Conservation (phyloP, 805 yeast species). For the Candida ficus region DNA sequence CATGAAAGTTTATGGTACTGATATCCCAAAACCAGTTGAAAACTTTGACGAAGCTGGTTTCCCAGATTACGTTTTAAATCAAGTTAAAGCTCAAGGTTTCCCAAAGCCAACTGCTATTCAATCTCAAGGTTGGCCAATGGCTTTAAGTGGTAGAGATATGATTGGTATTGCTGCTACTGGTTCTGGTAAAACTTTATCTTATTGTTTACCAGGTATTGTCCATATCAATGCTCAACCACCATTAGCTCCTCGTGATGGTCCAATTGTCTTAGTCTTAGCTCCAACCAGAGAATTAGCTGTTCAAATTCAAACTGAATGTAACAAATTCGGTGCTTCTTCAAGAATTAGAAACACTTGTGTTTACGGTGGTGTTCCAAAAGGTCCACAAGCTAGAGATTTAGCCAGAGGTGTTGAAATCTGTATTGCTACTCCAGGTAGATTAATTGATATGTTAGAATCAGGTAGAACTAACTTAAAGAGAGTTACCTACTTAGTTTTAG, state of each 20-base stretch:
- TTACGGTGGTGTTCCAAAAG: slow-evolving; percentile 99
- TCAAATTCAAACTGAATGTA: slow-evolving; percentile 93
- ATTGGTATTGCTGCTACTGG: slow-evolving; percentile 99
- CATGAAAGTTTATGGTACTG: slow-evolving; percentile 78
- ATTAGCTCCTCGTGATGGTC: slow-evolving; percentile 92
- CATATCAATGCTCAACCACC: slow-evolving; percentile 98
- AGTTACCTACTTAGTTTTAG: slow-evolving; percentile 94
- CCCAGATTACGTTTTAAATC: slow-evolving; percentile 87
- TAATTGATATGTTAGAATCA: slow-evolving; percentile 93
- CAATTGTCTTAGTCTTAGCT: slow-evolving; percentile 90
- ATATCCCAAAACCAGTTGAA: slow-evolving; percentile 93
- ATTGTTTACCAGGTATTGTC: slow-evolving; percentile 94
- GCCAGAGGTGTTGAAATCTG: slow-evolving; percentile 92
- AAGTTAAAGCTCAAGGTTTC: slow-evolving; percentile 89
- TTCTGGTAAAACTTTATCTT: slow-evolving; percentile 96
- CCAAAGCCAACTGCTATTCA: slow-evolving; percentile 94
- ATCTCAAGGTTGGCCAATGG: slow-evolving; percentile 99
- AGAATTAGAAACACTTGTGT: slow-evolving; percentile 96
- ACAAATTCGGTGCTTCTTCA: slow-evolving; percentile 87
- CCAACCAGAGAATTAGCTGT: slow-evolving; percentile 99
- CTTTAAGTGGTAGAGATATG: slow-evolving; percentile 97
- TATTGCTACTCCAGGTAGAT: slow-evolving; percentile 99
- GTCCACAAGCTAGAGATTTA: slow-evolving; percentile 95
- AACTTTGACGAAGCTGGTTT: slow-evolving; percentile 95
- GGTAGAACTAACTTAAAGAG: slow-evolving; percentile 93